A percentile compares a stretch with the other conserved stretches of the same genome.
These are phyloP conservation scores for Euphorbia schlechtendalii DNA, from an alignment of 441 rosid species.

Conservation along the genomic window DNA sequence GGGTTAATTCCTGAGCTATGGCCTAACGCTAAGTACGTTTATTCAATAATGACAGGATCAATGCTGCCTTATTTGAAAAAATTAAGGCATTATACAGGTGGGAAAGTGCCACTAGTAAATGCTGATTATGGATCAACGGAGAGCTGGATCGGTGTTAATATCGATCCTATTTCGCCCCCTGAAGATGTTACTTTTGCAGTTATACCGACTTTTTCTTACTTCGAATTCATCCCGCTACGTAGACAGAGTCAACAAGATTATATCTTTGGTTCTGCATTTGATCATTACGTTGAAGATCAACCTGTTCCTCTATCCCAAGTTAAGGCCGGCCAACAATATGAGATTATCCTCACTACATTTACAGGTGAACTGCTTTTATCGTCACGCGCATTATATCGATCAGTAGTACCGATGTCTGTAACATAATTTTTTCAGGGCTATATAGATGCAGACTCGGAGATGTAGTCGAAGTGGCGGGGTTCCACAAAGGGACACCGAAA, in stretches of 20 bases:
- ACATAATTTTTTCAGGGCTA: constrained; percentile 52
- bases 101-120: constrained; percentile 50
- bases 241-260: constrained; percentile 35
- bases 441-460: constrained; percentile 75
- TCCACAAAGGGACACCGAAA: constrained; percentile 71
- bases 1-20: constrained; percentile 56
- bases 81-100: constrained; percentile 58
- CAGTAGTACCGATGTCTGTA: too few relatives aligned
- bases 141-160: constrained; percentile 89
- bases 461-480: constrained; percentile 74
- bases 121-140: constrained; percentile 89
- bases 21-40: constrained; percentile 81
- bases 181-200: constrained; percentile 71
- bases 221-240: constrained; percentile 75
- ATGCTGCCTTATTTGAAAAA: constrained; percentile 67
- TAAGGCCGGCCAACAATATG: constrained; percentile 64
- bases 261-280: constrained; percentile 12
- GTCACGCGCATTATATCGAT: too few relatives aligned
- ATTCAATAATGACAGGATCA: constrained; percentile 89
- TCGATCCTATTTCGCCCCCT: constrained; percentile 62
- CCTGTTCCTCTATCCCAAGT: constrained; percentile 73
- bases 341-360: constrained; percentile 78
- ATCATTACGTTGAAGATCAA: constrained; percentile 61
- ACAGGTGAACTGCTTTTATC: constrained; percentile 55
- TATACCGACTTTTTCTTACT: constrained; percentile 74